These are phyloP conservation scores for Xylaria castorea DNA, from an alignment of 495 filamentous ascomycete genomes.

Conservation along the genomic window DNA sequence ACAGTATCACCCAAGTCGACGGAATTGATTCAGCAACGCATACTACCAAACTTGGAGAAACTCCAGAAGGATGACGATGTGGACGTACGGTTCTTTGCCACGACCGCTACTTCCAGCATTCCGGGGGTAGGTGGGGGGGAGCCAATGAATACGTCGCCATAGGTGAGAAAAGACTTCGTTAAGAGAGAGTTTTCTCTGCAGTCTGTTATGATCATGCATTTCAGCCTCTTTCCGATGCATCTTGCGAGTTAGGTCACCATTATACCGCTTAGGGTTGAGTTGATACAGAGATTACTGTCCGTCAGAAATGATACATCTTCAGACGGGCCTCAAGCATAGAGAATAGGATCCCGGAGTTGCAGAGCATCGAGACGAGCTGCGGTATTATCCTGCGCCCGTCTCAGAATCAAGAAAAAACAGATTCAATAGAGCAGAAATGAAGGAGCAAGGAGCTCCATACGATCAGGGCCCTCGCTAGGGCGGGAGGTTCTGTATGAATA, in stretches of 20 bases:
- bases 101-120: conserved; percentile 54
- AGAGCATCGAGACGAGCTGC: conserved; percentile 12
- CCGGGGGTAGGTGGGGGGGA: conserved; percentile 52
- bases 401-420: conserved; percentile 23
- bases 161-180: conserved; percentile 45
- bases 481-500: conserved; percentile 22
- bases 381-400: not conserved
- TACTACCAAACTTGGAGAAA: conserved; percentile 91
- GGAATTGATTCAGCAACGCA: conserved; percentile 83
- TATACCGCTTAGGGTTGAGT: conserved; percentile 20
- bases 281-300: conserved; percentile 23
- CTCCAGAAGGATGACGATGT: conserved; percentile 95
- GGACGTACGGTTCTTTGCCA: conserved; percentile 94
- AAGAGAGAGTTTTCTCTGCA: conserved; percentile 33
- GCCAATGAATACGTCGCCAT: conserved; percentile 67
- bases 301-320: conserved; percentile 1
- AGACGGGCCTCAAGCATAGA: conserved; percentile 24
- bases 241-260: conserved; percentile 25
- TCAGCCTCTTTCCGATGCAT: conserved; percentile 35
- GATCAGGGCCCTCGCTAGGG: not conserved
- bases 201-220: conserved; percentile 33
- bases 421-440: conserved; percentile 27
- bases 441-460: not conserved
- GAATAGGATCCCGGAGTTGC: conserved; percentile 17
- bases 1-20: conserved; percentile 72